Conservation (phyloP, 441 rosid genomes). For the Croton setiger region DNA sequence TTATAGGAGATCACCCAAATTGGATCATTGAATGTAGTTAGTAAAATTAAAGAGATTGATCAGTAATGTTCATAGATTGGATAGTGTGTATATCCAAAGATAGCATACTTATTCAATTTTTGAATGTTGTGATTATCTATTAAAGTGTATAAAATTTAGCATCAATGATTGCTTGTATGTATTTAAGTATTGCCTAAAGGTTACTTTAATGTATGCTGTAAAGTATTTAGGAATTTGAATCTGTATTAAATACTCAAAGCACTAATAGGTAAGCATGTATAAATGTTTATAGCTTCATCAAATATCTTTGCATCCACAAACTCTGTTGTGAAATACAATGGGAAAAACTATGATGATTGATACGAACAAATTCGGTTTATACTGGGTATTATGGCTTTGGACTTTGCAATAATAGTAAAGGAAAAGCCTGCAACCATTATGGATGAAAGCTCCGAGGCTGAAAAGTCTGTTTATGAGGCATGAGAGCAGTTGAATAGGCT, state of each 20-base stretch:
- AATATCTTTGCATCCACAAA: neutral
- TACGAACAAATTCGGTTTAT: neutral
- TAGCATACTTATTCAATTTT: neutral
- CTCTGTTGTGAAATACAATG: no score
- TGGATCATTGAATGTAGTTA: no score
- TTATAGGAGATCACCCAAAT: no score
- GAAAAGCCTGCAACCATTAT: neutral
- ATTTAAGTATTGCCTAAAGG: no score
- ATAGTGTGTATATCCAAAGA: neutral
- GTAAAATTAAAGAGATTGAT: no score
- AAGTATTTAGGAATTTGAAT: no score
- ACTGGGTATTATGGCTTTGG: neutral
- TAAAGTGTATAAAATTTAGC: neutral
- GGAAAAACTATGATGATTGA: neutral
- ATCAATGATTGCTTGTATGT: neutral
- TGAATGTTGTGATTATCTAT: neutral
- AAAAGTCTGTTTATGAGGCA: neutral
- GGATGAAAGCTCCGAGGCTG: neutral
- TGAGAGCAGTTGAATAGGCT: slow-evolving; percentile 2
- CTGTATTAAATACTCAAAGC: neutral
- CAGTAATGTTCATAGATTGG: no score
- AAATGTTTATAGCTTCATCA: neutral
- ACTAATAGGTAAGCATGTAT: neutral
- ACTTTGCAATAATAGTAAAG: neutral
- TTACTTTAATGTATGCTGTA: no score